Base-by-base conservation (phyloP, 2,329 filamentous ascomycete genomes). In the Epichloe gansuensis region DNA sequence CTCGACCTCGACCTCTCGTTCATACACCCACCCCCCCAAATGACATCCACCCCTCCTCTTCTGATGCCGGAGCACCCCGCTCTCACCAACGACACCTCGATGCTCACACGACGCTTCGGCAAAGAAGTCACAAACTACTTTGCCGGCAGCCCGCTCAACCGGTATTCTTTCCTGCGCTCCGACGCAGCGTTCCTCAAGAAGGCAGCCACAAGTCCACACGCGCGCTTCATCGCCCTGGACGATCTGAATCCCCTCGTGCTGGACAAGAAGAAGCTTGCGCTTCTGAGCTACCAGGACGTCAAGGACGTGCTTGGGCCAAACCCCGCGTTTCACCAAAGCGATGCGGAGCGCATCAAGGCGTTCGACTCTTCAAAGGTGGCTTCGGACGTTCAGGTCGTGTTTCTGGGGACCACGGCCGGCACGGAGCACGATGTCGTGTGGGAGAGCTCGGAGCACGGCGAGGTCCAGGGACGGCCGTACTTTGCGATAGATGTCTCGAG, bases 401-500 rank as follows among this genome's bases (percentile, higher is more conserved):
- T 97, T 64, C 71, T 97, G 31, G 91, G 91, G 0, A 68, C 96
- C 47, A 82, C 95, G 58, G 89, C 95, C 17, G 3, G 2, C 27
- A 60, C 63, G 34, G 76, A 71, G 0, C 49, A 13, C 23, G 50
- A 23, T 11, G 25, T 17, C 3, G 51, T 35, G 15, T 50, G 21
- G 47, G 40, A 35, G 47, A 49, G 27, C 25, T 56, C 56, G 6
- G 59, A 63, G 2, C 85, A 84, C 62, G 82, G 81, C 54, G 80
- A 81, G 47, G 94, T 95, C 64, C 78, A 74, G 36, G 93, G 91
- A 3, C 76, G 77, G 47, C 90, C 93, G 1, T 94, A 83, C 69
- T 98, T 97, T 64, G 91, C 90, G 1, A 67, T 98, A 12, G 93
- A 97, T 64, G 78, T 95, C 21, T 94, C 90, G 3, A 85, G 89